Evolutionary conservation across 2,329 filamentous ascomycete genomes (phyloP).

Genomic region (Claviceps pazoutovae): DNA sequence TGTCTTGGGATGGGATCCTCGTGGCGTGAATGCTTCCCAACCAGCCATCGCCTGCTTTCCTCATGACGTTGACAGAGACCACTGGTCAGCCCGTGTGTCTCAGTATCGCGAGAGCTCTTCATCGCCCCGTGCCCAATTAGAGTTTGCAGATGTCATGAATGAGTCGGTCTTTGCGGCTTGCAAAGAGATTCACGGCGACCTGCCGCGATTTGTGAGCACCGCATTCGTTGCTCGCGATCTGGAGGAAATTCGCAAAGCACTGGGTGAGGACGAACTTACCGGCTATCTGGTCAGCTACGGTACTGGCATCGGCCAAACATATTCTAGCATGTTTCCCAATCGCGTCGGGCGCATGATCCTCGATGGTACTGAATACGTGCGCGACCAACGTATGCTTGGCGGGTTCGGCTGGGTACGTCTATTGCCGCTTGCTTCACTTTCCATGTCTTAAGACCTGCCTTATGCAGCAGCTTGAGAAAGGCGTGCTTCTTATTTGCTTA

Average conservation of each 20-base stretch:
- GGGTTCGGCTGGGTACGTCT: conserved; percentile 26
- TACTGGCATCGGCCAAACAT: conserved; percentile 37
- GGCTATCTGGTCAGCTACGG: conserved; percentile 38
- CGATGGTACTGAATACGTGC: conserved; percentile 34
- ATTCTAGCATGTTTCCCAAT: conserved; percentile 34
- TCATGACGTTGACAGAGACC: conserved; percentile 29
- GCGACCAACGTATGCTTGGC: conserved; percentile 29
- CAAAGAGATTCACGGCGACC: conserved; percentile 27
- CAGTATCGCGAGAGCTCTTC: conserved; percentile 25
- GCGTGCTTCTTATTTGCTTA: background rate
- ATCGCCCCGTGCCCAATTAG: conserved; percentile 24
- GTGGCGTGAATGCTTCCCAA: conserved; percentile 34
- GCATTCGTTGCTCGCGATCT: conserved; percentile 33
- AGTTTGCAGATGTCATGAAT: conserved; percentile 31
- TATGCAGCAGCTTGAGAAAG: too few relatives aligned
- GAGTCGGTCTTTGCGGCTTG: conserved; percentile 30
- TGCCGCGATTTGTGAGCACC: conserved; percentile 32
- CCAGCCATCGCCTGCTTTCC: conserved; percentile 33
- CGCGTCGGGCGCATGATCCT: conserved; percentile 34
- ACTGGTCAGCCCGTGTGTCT: conserved; percentile 26
- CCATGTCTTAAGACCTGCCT: too few relatives aligned
- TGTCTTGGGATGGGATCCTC: conserved; percentile 40
- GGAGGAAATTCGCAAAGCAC: conserved; percentile 31
- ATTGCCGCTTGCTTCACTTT: background rate
- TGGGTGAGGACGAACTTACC: conserved; percentile 32